phyloP scores from a whole-genome alignment of 257 asterid genomes.

The Euphrasia confusa region DNA sequence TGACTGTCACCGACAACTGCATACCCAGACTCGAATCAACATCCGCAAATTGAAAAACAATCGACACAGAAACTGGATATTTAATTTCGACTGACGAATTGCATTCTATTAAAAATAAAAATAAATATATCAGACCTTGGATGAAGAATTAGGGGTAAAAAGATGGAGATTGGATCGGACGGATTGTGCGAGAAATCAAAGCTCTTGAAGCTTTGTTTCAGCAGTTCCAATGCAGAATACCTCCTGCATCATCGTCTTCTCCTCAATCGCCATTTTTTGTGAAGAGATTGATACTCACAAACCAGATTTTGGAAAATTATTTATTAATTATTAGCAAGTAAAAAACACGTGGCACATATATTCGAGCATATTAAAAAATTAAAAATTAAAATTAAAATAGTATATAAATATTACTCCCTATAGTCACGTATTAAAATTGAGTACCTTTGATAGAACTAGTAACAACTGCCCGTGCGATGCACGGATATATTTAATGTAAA shows the following conservation, averaged over 20 bases:
- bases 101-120: neutral
- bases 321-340: too few species aligned
- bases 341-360: too few species aligned
- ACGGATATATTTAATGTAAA: too few species aligned
- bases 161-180: conserved; percentile 47
- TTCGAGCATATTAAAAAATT: too few species aligned
- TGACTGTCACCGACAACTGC: conserved; percentile 65
- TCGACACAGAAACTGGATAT: conserved; percentile 11
- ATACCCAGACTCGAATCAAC: conserved; percentile 13
- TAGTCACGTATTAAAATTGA: too few species aligned
- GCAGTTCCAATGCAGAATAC: conserved; percentile 84
- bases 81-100: conserved; percentile 8
- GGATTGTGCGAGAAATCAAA: conserved; percentile 52
- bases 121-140: conserved; percentile 35
- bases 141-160: conserved; percentile 41
- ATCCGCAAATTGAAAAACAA: too few species aligned
- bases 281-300: too few species aligned
- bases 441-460: too few species aligned
- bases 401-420: too few species aligned
- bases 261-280: conserved; percentile 22
- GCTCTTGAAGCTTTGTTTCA: conserved; percentile 79
- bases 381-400: too few species aligned
- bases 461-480: too few species aligned
- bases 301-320: too few species aligned
- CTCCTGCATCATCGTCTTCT: conserved; percentile 30